Evolutionary conservation across 768 basidiomycete species (phyloP).

Genomic region (Leccinum uliginosum): DNA sequence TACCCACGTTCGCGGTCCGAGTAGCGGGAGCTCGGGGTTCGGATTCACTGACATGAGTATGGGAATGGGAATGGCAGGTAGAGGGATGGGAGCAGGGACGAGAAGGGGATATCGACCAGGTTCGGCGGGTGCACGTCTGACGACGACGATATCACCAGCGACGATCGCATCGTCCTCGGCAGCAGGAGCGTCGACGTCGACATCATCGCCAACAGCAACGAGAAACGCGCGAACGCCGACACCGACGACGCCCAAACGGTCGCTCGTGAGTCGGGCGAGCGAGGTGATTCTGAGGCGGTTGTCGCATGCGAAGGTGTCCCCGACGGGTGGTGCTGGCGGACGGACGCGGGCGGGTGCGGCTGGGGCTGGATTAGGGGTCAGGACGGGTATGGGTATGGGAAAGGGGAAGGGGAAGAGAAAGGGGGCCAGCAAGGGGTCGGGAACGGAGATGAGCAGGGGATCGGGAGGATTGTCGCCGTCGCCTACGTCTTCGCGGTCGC

Average conservation of each 20-base stretch:
- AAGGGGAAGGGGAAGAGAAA: too few species aligned
- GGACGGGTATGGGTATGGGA: too few species aligned
- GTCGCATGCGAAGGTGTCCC: constrained; percentile 12
- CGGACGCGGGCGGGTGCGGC: background rate
- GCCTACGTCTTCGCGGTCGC: constrained; percentile 1
- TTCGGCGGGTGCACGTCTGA: constrained; percentile 22
- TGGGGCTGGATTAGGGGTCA: too few species aligned
- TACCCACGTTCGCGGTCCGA: constrained; percentile 3
- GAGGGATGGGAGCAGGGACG: background rate
- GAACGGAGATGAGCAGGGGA: background rate
- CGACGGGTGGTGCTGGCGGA: background rate
- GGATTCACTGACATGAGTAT: background rate
- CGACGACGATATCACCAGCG: constrained; percentile 3
- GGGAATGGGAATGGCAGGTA: background rate
- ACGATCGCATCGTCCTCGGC: background rate
- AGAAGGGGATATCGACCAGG: constrained; percentile 13
- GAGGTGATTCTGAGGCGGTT: constrained; percentile 23
- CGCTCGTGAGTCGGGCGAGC: constrained; percentile 26
- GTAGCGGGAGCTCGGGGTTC: background rate
- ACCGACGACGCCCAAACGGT: constrained; percentile 3
- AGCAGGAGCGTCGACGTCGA: too few species aligned
- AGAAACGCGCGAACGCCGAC: background rate
- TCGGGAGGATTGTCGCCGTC: background rate
- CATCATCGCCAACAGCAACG: background rate
- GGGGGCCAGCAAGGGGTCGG: too few species aligned